phyloP scores from a whole-genome alignment of 352 stramenopile species.

The Lagenidium giganteum region DNA sequence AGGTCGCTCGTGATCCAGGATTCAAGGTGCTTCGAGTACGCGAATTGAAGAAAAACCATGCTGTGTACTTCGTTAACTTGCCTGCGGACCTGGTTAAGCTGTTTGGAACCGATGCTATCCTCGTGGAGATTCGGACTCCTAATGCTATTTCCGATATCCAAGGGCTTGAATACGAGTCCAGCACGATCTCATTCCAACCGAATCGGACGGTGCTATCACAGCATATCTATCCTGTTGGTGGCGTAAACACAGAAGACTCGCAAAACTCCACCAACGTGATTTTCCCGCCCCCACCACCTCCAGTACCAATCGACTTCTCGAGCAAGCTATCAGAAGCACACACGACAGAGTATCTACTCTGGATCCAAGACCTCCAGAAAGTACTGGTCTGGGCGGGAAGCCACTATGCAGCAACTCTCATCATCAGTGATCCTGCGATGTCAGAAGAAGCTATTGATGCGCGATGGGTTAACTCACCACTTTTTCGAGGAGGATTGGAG shows the following conservation, averaged over 20 bases:
- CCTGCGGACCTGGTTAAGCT: constrained; percentile 37
- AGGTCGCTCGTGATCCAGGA: constrained; percentile 15
- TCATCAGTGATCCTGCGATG: constrained; percentile 28
- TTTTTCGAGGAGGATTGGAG: constrained; percentile 58
- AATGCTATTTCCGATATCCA: background rate
- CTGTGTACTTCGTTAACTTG: constrained; percentile 31
- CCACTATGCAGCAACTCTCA: constrained; percentile 56
- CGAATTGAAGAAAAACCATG: constrained; percentile 11
- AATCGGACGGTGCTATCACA: constrained; percentile 53
- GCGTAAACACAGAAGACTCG: too few relatives aligned
- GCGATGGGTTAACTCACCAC: constrained; percentile 41
- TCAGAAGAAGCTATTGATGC: constrained; percentile 16
- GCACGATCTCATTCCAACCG: constrained; percentile 28
- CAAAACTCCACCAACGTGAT: too few relatives aligned
- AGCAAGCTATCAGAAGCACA: constrained; percentile 11
- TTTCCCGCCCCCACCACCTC: background rate
- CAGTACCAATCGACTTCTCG: background rate
- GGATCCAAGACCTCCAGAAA: constrained; percentile 65
- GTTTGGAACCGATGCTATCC: constrained; percentile 35
- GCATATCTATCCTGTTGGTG: constrained; percentile 45
- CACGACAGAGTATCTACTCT: constrained; percentile 26
- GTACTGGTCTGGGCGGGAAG: constrained; percentile 53
- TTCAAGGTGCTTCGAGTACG: constrained; percentile 32
- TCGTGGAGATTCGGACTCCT: constrained; percentile 23
- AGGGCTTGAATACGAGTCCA: constrained; percentile 17